Conservation (phyloP, 129 eudicot genomes). For the Tagetes patula region DNA sequence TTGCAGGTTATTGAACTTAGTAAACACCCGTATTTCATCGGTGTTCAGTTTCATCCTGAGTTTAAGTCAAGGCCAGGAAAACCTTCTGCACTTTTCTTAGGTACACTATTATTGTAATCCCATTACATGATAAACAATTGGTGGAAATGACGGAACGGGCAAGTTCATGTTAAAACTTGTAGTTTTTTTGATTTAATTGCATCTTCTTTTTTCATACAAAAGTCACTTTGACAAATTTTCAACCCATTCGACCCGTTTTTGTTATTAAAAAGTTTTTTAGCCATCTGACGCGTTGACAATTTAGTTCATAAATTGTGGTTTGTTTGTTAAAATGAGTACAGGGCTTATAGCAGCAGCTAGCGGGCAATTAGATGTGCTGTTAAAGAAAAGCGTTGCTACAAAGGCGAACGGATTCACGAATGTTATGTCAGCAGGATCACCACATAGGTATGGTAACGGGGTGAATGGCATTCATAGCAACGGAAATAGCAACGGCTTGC, state of each 20-base stretch:
- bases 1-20: slow-evolving; percentile 75
- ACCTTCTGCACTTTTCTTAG: slow-evolving; percentile 87
- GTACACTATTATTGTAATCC: slow-evolving; percentile 34
- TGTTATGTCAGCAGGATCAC: slow-evolving; percentile 38
- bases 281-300: neutral
- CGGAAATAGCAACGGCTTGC: slow-evolving; percentile 51
- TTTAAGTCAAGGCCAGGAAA: slow-evolving; percentile 89
- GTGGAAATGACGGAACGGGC: neutral
- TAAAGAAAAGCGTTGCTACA: slow-evolving; percentile 42
- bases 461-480: slow-evolving; percentile 49
- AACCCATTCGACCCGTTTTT: neutral
- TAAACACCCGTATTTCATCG: slow-evolving; percentile 72
- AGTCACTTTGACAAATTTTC: neutral
- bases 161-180: neutral
- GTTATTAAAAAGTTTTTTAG: neutral
- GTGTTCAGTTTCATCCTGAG: slow-evolving; percentile 93
- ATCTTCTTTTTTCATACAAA: neutral
- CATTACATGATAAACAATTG: neutral
- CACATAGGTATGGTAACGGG: slow-evolving; percentile 50
- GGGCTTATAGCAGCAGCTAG: slow-evolving; percentile 93
- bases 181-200: neutral
- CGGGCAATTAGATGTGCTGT: slow-evolving; percentile 62
- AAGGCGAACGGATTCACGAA: slow-evolving; percentile 33
- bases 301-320: neutral
- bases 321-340: slow-evolving; percentile 26